Base-by-base conservation (phyloP, 768 basidiomycete species). In the Hortiboletus campestris region DNA sequence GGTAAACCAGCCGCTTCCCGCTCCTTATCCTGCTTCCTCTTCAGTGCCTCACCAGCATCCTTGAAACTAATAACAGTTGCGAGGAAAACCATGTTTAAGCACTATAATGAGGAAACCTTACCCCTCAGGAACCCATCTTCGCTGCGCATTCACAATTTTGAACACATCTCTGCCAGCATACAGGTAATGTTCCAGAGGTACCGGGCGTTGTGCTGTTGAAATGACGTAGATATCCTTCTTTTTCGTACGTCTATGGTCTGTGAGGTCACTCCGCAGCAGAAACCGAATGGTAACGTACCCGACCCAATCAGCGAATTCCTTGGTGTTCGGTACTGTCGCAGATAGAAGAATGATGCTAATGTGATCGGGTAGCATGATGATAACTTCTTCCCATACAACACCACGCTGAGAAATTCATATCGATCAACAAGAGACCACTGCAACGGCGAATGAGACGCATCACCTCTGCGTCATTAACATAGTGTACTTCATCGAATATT, bases 151-250 rank as follows among this genome's bases (percentile, higher is more conserved):
- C 22, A 99, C 92, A 53, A 98, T 91, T 75, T 96, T 98, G 78
- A 90, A 89, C 65, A 88, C 76, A 42, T 97, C 94, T 55, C 87
- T 81, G n/a, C 94, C 91, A 6, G 95, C 93, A 72, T 97, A 99
- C 4, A 99, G 76, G 73, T 88, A 96, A 75, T 98, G 96, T 72
- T 98, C 96, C 51, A 99, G 79, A 6, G 97, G 97, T 7, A 99
- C 97, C 0, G 97, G 97, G 51, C 97, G 81, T 71, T 98, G 94
- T 3, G 88, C 85, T 0, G 97, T 99, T 10, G 92, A 96, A 60
- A 99, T 98, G 45, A 99, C 97, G 70, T 98, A 98, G 51, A 99
- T 98, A 60, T 98, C 94, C 71, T 98, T 98, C 79, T 94, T 96
- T 77, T 99, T 98, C 2, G 97, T 99, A 16, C 97, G 91, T 7